Evolutionary conservation across 225 moss, liverwort and hornwort species (phyloP), one percentile per base, ranked within the genome.

Genomic region (Pseudisothecium myosuroides): DNA sequence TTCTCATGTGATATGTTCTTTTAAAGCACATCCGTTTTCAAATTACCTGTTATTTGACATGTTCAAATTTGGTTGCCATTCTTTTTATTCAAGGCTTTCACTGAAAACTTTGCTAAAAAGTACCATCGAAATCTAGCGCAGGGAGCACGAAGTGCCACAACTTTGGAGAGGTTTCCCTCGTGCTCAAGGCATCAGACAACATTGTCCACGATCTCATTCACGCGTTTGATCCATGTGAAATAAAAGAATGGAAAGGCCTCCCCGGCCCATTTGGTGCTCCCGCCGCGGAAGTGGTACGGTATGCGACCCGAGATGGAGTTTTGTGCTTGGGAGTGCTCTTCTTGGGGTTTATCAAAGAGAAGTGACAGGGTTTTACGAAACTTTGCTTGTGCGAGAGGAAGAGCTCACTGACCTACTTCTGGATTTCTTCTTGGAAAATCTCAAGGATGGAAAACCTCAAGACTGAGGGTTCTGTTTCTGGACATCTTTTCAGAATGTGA

Each of bases 351-450:
- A 88, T 80, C 97, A 97, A 77, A 91, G 98, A 84, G 96, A 96
- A 92, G 93, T 97, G 84, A 96, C 97, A 19, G 95, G 94, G 64
- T 97, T 96, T 82, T 93, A 95, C 91, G 92, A 93, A 52, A 89
- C 93, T 11, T 81, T 96, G 59, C 64, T 91, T 13, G 84, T 84
- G 41, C 88, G 84, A 66, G 92, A 93, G 84, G 90, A 93, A 22
- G 92, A 97, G 82, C 85, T 95, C 63, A 86, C 88, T 45, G 45
- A 89, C 37, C 64, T 92, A 8, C 79, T 96, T 29, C 54, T 85
- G 36, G 87, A 92, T 72, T 95, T 98, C 87, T 96, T 96, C 83
- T 52, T 86, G 58, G 78, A 95, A 55, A 73, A 90, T 43, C 69
- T 96, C 67, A 90, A 81, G 61, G 82, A 89, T 36, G 26, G 90